phyloP scores from a whole-genome alignment of 1,284 basidiomycete species.

The Microbotryum violaceum region DNA sequence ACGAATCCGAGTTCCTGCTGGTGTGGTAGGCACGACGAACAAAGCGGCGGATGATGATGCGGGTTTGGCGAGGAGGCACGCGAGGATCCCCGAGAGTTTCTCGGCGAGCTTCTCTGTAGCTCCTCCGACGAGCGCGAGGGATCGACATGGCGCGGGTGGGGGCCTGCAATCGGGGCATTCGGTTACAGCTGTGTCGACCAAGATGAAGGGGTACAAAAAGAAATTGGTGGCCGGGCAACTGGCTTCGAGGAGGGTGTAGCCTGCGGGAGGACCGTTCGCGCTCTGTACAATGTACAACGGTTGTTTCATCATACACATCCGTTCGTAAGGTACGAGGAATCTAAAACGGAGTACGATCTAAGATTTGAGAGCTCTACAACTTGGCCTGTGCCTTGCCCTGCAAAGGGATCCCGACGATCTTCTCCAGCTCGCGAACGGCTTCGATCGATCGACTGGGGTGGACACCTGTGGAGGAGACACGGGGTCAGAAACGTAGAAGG shows the following conservation, averaged over 20 bases:
- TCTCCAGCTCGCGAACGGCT: conserved; percentile 17
- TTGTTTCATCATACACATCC: too few relatives aligned
- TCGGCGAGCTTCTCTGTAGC: conserved; percentile 22
- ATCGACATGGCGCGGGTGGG: neutral
- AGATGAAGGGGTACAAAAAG: conserved; percentile 29
- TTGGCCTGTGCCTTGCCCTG: conserved; percentile 3
- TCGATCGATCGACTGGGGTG: conserved; percentile 11
- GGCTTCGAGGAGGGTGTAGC: conserved; percentile 15
- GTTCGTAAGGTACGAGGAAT: too few relatives aligned
- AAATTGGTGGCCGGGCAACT: conserved; percentile 21
- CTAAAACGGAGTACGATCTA: too few relatives aligned
- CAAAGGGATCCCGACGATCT: conserved; percentile 8
- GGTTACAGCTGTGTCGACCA: conserved; percentile 15
- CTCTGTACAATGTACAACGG: too few relatives aligned
- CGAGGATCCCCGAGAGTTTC: conserved; percentile 26
- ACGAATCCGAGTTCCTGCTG: neutral
- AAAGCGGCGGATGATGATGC: neutral
- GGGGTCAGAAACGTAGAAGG: neutral
- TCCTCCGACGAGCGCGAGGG: conserved; percentile 7
- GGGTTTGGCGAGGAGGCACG: conserved; percentile 13
- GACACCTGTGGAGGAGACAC: conserved; percentile 1
- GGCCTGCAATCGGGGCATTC: conserved; percentile 2
- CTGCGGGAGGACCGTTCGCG: too few relatives aligned
- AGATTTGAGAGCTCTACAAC: conserved; percentile 4
- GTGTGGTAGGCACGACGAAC: neutral